Base-by-base conservation (phyloP, 192 early-diverging fungal species). In the Linnemannia exigua region DNA sequence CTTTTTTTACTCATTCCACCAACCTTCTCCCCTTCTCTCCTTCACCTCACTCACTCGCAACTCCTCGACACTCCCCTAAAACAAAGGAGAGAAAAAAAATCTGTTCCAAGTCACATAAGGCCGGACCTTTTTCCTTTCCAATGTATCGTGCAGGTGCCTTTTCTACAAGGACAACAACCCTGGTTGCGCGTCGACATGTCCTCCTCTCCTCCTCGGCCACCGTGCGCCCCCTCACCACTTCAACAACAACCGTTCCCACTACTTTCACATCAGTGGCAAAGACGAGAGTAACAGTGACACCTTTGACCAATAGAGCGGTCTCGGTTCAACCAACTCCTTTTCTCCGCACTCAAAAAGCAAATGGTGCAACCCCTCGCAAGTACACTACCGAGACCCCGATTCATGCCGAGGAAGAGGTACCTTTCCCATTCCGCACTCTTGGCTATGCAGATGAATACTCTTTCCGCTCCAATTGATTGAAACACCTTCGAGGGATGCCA, bases 341-440 rank as follows among this genome's bases (percentile, higher is more conserved):
- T 17, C 74, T 86, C 50, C 77, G 67, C 28, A 86, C 83, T 2
- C 35, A 48, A 50, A 72, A 63, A 14, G 69, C 37, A 12, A 9
- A 72, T 19, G 28, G 50, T 15, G 67, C 35, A 28, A 68, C 52
- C 0, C 16, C 46, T 19, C 77, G 76, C 28, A 74, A 79, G 15
- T 86, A 86, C 69, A 74, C 83, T 1, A 75, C 83, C 7, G 67
- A 86, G 68, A 70, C 83, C 25, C n/a, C 83, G n/a, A 72, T 79
- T 36, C 37, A 38, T 44, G 77, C 72, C n/a, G 77, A 79, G 36
- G 83, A 79, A 58, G 83, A 86, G 83, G 83, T 79, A 86, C 19
- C 17, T 38, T 22, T 44, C 69, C 33, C 36, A 46, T 41, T 38
- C 41, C 6, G 22, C n/a, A n/a, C n/a, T n/a, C n/a, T n/a, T n/a